Evolutionary conservation across 2,329 filamentous ascomycete genomes (phyloP).

Genomic region (Trematosphaeria pertusa): DNA sequence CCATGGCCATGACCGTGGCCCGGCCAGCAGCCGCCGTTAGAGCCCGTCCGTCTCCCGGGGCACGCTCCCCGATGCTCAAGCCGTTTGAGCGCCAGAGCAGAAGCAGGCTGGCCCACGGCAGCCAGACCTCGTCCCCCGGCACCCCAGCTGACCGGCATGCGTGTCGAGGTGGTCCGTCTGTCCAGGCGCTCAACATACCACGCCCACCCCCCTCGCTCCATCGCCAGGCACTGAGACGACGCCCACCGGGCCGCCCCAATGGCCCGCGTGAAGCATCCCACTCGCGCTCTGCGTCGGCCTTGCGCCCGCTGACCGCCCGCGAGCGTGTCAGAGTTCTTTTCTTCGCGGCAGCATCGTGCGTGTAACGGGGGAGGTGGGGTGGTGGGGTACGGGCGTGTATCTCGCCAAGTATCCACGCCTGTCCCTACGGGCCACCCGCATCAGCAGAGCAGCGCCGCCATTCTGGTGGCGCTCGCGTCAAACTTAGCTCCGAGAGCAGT

Average conservation of each 20-base stretch:
- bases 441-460: conserved; percentile 15
- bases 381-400: conserved; percentile 20
- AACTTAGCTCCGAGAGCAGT: conserved; percentile 17
- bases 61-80: conserved; percentile 36
- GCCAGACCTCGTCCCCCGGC: conserved; percentile 27
- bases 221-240: conserved; percentile 2
- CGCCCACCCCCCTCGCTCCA: background rate
- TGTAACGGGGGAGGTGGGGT: conserved; percentile 28
- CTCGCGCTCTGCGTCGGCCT: conserved; percentile 5
- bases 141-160: conserved; percentile 40
- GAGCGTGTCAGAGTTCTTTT: conserved; percentile 10
- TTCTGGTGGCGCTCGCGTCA: conserved; percentile 23
- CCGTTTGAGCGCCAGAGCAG: conserved; percentile 35
- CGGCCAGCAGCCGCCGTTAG: conserved; percentile 32
- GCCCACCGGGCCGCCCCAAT: conserved; percentile 1
- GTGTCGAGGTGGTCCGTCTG: conserved; percentile 26
- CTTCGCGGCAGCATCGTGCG: conserved; percentile 4
- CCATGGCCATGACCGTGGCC: conserved; percentile 17
- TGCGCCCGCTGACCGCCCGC: conserved; percentile 6
- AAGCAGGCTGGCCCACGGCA: conserved; percentile 32
- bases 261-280: conserved; percentile 5
- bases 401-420: conserved; percentile 14
- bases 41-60: conserved; percentile 34
- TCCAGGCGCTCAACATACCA: conserved; percentile 20
- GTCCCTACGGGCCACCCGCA: conserved; percentile 3